A percentile compares a stretch with the other conserved stretches of the same genome.
Evolutionary conservation across 1,139 yeast genomes (phyloP).

Genomic region (Candida frijolesensis): DNA sequence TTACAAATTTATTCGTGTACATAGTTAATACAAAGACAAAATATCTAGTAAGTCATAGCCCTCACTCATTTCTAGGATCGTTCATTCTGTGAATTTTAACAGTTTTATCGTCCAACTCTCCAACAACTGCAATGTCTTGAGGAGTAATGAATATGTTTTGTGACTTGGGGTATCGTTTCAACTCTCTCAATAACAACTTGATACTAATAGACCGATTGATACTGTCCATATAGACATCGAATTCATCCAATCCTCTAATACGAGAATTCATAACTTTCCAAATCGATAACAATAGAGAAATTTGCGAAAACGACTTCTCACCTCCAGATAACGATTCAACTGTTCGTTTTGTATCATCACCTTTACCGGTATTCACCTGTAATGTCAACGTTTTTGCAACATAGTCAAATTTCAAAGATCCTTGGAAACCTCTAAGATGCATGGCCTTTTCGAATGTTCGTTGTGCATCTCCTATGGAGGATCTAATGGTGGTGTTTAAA

Average conservation of each 20-base stretch:
- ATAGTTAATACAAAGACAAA: background rate
- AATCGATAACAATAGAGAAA: constrained; percentile 81
- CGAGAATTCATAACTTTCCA: constrained; percentile 93
- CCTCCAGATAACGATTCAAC: constrained; percentile 94
- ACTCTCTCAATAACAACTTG: constrained; percentile 68
- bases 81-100: constrained; percentile 74
- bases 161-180: constrained; percentile 61
- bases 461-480: constrained; percentile 36
- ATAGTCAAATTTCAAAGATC: constrained; percentile 66
- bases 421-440: constrained; percentile 72
- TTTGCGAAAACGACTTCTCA: constrained; percentile 91
- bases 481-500: constrained; percentile 46
- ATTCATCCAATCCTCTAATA: constrained; percentile 91
- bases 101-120: constrained; percentile 60
- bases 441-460: constrained; percentile 59
- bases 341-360: constrained; percentile 59
- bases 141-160: constrained; percentile 96
- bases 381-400: constrained; percentile 52
- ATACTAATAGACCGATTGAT: constrained; percentile 84
- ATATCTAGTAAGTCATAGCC: too few species aligned
- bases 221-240: constrained; percentile 97
- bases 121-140: constrained; percentile 81
- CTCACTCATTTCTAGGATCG: constrained; percentile 52
- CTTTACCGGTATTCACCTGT: constrained; percentile 59
- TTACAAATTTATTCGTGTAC: constrained; percentile 7